A percentile compares a stretch with the other conserved stretches of the same genome.
phyloP scores from a whole-genome alignment of 805 yeast genomes.

The Saccharomycopsis guyanensis region DNA sequence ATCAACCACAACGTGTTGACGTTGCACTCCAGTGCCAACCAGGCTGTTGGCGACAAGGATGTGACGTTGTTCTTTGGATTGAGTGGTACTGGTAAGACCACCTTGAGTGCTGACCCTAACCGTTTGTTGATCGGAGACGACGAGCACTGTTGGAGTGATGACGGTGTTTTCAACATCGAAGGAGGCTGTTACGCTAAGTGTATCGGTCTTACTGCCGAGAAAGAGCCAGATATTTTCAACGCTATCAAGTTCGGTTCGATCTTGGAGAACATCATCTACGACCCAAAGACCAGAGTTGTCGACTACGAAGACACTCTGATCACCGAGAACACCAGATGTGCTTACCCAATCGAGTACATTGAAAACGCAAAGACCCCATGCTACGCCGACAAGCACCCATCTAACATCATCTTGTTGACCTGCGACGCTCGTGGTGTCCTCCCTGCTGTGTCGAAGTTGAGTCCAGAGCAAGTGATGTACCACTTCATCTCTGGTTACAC shows the following conservation, averaged over 20 bases:
- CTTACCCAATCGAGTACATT: constrained; percentile 94
- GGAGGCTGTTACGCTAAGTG: constrained; percentile 99
- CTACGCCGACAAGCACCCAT: constrained; percentile 81
- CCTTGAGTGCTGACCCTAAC: constrained; percentile 92
- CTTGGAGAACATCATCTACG: constrained; percentile 86
- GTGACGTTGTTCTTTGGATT: constrained; percentile 94
- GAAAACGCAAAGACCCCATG: constrained; percentile 97
- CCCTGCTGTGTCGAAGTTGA: constrained; percentile 92
- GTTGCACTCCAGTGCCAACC: constrained; percentile 91
- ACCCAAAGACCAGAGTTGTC: constrained; percentile 68
- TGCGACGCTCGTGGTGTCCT: constrained; percentile 98
- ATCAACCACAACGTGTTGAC: constrained; percentile 85
- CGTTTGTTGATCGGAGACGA: constrained; percentile 95
- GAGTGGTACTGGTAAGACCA: constrained; percentile 98
- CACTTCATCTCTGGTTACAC: constrained; percentile 98
- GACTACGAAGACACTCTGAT: constrained; percentile 76
- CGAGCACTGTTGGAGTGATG: constrained; percentile 98
- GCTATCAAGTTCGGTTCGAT: constrained; percentile 93
- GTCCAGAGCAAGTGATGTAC: constrained; percentile 97
- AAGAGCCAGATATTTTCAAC: constrained; percentile 95
- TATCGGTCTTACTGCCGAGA: constrained; percentile 78
- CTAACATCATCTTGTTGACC: constrained; percentile 83
- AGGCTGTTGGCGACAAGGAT: constrained; percentile 69
- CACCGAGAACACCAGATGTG: constrained; percentile 98
- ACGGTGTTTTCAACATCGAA: constrained; percentile 97